phyloP scores from a whole-genome alignment of 805 yeast species.

The Saturnispora sekii region DNA sequence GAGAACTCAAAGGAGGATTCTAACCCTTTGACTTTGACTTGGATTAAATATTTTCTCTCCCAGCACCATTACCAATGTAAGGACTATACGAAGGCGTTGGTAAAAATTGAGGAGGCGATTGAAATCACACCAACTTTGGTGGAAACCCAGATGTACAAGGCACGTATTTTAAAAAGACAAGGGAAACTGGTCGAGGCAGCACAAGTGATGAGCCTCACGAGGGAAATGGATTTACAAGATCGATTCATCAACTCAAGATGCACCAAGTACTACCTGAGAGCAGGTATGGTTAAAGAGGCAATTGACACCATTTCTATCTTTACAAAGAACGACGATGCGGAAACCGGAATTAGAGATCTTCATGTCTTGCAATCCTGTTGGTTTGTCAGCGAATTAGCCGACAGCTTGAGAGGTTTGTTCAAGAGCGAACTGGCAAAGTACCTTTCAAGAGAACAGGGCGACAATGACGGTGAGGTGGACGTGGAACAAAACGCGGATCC shows the following conservation, averaged over 20 bases:
- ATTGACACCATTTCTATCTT: slow-evolving; percentile 65
- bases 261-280: slow-evolving; percentile 72
- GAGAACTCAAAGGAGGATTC: slow-evolving; percentile 14
- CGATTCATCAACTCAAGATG: slow-evolving; percentile 85
- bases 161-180: slow-evolving; percentile 64
- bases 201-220: slow-evolving; percentile 55
- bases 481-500: slow-evolving; percentile 26
- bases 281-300: slow-evolving; percentile 66
- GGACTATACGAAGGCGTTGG: slow-evolving; percentile 44
- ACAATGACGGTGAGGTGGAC: slow-evolving; percentile 7
- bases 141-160: slow-evolving; percentile 73
- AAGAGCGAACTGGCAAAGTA: slow-evolving; percentile 23
- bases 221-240: slow-evolving; percentile 77
- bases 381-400: slow-evolving; percentile 80
- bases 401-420: slow-evolving; percentile 61
- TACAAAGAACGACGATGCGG: slow-evolving; percentile 72
- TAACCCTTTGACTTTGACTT: slow-evolving; percentile 40
- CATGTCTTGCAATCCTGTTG: slow-evolving; percentile 87
- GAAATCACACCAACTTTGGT: slow-evolving; percentile 74
- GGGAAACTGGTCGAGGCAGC: slow-evolving; percentile 59
- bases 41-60: slow-evolving; percentile 72
- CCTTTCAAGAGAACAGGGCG: not conserved
- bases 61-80: slow-evolving; percentile 61
- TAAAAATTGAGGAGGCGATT: slow-evolving; percentile 52
- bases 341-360: slow-evolving; percentile 79